These are phyloP conservation scores for Xylaria sp. DNA, from an alignment of 2,329 filamentous ascomycete genomes.

Conservation along the genomic window DNA sequence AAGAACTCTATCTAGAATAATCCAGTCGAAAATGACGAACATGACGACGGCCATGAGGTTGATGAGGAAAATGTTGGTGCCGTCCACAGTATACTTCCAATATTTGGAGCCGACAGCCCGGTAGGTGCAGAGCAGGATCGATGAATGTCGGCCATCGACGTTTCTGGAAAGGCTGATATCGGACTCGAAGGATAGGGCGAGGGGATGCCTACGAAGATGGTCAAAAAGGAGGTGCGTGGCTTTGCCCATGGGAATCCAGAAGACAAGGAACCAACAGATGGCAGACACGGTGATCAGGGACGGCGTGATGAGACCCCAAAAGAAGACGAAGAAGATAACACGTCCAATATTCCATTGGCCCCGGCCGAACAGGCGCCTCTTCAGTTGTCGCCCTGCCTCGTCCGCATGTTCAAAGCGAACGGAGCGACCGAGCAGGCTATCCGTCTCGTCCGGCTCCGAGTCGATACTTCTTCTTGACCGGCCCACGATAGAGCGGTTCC, in stretches of 20 bases:
- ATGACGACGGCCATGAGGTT: slow-evolving; percentile 93
- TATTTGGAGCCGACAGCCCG: slow-evolving; percentile 92
- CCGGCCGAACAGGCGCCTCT: slow-evolving; percentile 88
- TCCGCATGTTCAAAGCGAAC: slow-evolving; percentile 52
- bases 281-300: slow-evolving; percentile 82
- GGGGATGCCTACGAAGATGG: slow-evolving; percentile 87
- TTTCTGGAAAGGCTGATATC: slow-evolving; percentile 75
- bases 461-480: slow-evolving; percentile 87
- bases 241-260: slow-evolving; percentile 98
- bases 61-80: slow-evolving; percentile 98
- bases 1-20: slow-evolving; percentile 70
- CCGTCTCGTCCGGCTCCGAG: slow-evolving; percentile 80
- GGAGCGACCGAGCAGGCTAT: slow-evolving; percentile 76
- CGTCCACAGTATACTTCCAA: slow-evolving; percentile 99
- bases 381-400: slow-evolving; percentile 53
- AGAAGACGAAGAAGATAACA: slow-evolving; percentile 94
- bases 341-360: slow-evolving; percentile 95
- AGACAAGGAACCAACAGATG: slow-evolving; percentile 95
- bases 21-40: slow-evolving; percentile 94
- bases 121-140: slow-evolving; percentile 94
- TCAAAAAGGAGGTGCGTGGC: slow-evolving; percentile 87
- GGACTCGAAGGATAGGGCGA: slow-evolving; percentile 91
- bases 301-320: slow-evolving; percentile 90
- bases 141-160: slow-evolving; percentile 73
- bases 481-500: slow-evolving; percentile 79